Base-by-base conservation (phyloP, 768 basidiomycete species). In the Rhizopogon salebrosus region DNA sequence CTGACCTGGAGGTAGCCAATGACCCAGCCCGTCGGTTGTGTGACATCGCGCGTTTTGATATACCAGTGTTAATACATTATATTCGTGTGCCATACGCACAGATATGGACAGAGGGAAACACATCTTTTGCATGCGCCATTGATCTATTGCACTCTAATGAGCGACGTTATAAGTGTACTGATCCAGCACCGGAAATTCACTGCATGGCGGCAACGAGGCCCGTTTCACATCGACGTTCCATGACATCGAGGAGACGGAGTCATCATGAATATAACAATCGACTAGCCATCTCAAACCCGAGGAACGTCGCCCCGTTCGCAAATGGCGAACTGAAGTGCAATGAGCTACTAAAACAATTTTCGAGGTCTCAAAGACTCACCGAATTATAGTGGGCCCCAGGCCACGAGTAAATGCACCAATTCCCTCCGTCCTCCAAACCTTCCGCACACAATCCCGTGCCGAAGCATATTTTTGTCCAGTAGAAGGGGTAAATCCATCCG, bases 261-360 rank as follows among this genome's bases (percentile, higher is more conserved):
- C 27, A 52, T 22, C 31, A 68, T 18, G 65, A 64, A 62, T 82
- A 82, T 54, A 90, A 71, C 39, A 82, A 57, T 41, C 93, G 80
- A 71, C 83, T 92, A 40, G 91, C 92, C 72, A 98, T 77, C 75
- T 98, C 95, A 62, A 94, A 98, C 1, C 92, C 94, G 52, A 95
- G 81, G 79, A 98, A 98, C 0, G 95, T 98, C 1, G 92, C 92
- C 18, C 94, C 95, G 60, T 98, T 98, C 10, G 95, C 95, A 62
- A 97, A 95, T 1, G 94, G 95, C 2, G 92, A 94, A 61, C 92
- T 94, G 49, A 16, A 40, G 53, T 55, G 41, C 22, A n/a, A 6
- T 42, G 36, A 65, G n/a, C 55, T 43, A 18, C 13, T 4, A 43
- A 51, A 31, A 54, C 16, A 22, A 43, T 22, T 46, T 54, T 50